Evolutionary conservation across 805 yeast species (phyloP), one percentile per base, ranked within the genome.

Genomic region (Kodamaea hsintzibuensis): DNA sequence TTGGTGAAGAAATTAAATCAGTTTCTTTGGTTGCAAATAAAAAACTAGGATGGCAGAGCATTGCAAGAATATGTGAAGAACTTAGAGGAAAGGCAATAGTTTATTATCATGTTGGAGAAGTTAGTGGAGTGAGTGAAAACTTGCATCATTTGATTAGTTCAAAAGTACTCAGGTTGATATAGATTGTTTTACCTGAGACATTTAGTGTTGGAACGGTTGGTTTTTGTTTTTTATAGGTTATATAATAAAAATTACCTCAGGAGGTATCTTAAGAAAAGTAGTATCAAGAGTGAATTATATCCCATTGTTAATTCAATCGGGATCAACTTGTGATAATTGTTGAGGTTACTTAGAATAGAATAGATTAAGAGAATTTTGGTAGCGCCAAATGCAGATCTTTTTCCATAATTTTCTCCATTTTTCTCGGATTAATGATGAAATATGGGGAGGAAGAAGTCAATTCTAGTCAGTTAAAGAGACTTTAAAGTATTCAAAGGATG

Each of bases 11-110:
- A 16, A 40, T 40, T 9, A 40, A 16, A 12, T 40, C 44, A 2
- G 25, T 40, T 14, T 40, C 44, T 40, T 40, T 40, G 44, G 44
- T 40, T 40, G 19, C 44, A 40, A 40, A 40, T 17, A 40, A 40
- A 17, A 17, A 16, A 5, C 17, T 40, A 25, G 44, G 18, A 5
- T 40, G 44, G 44, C 19, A 16, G 25, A 40, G 44, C 18, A 16
- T 40, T 17, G 44, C 44, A 2, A 40, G 19, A 16, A 12, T 40
- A 25, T 40, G 44, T 8, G 25, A 12, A 3, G 9, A 12, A 16
- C 44, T 40, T 17, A 8, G 17, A 9, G 44, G n/a, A 17, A 19
- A 40, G 12, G 19, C 44, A 22, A 40, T 40, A 14, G 44, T 40
- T 12, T 40, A 40, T 40, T 40, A 14, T 40, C 35, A 30, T 30